Base-by-base conservation (phyloP, 345 rosid genomes). In the Microthlaspi erraticum region DNA sequence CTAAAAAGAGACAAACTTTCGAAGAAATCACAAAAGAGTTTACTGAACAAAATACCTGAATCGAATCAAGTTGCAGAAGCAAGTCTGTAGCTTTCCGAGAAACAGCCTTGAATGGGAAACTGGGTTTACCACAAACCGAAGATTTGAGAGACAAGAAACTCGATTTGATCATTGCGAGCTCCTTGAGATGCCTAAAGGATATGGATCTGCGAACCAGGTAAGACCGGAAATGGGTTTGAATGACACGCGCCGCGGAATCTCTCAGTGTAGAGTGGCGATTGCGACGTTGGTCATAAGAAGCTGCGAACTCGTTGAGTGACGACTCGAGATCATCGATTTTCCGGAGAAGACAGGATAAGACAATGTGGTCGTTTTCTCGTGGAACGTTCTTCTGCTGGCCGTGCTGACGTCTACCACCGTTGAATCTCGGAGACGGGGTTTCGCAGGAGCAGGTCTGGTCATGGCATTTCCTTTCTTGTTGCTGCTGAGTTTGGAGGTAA, bases 161-260 rank as follows among this genome's bases (percentile, higher is more conserved):
- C 48, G 97, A 81, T 79, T 86, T 91, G 48, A 93, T 66, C 45
- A 44, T 31, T 38, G 97, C 98, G 23, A 93, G 91, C 46, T 82
- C 87, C 72, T 88, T 83, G 75, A 91, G 97, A 71, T 88, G 85
- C 17, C 96, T 75, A 23, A 93, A 87, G 62, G 89, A 79, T 78
- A 84, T 79, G 48, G 97, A 93, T 87, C 97, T 85, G 23, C 77
- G 86, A 62, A 79, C 96, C 1, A 93, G 86, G 81, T 84, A 86
- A 29, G 87, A 78, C 0, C 96, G 88, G 70, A 90, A 93, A 79
- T 84, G 92, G 72, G 80, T 74, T 68, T 88, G 97, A 66, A 93
- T 93, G 33, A 93, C 82, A 19, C 92, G 83, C 23, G 98, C 97
- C 6, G 97, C 97, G 9, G 83, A 71, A 48, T 88, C 93, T 80